Base-by-base conservation (phyloP, 805 yeast genomes). In the Myxozyma monticola region DNA sequence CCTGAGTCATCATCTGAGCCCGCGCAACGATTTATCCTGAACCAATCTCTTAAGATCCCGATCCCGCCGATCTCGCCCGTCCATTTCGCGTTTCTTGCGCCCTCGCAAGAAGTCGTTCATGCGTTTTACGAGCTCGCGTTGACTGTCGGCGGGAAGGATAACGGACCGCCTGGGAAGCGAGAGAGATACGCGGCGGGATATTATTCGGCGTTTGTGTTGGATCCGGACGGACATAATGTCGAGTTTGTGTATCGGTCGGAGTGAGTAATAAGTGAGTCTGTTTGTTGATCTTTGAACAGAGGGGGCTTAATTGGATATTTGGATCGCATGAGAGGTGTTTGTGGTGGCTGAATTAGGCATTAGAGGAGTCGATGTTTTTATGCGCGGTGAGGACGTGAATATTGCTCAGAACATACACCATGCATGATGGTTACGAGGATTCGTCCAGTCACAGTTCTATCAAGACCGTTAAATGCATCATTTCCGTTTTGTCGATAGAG, bases 221-320 rank as follows among this genome's bases (percentile, higher is more conserved):
- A 42, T 22, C 25, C n/a, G n/a, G 45, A 42, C 17, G 45, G 45
- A 10, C 29, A 31, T 22, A 42, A 31, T 30, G n/a, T 42, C 17
- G 45, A 42, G 20, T 31, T 34, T 24, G 49, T 45, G 17, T 9
- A 38, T 28, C 31, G 31, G 14, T n/a, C n/a, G n/a, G n/a, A n/a
- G n/a, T n/a, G n/a, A n/a, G n/a, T n/a, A n/a, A n/a, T n/a, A n/a
- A n/a, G n/a, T n/a, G n/a, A n/a, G n/a, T n/a, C n/a, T n/a, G n/a
- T n/a, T n/a, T n/a, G n/a, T n/a, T n/a, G n/a, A n/a, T n/a, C n/a
- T n/a, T n/a, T n/a, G n/a, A n/a, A n/a, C n/a, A n/a, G n/a, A n/a
- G n/a, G n/a, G n/a, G n/a, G n/a, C n/a, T n/a, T n/a, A n/a, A n/a
- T n/a, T n/a, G n/a, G n/a, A n/a, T n/a, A n/a, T n/a, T n/a, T n/a